These are phyloP conservation scores for Diplodia mutila DNA, from an alignment of 2,329 filamentous ascomycete species.

Conservation along the genomic window DNA sequence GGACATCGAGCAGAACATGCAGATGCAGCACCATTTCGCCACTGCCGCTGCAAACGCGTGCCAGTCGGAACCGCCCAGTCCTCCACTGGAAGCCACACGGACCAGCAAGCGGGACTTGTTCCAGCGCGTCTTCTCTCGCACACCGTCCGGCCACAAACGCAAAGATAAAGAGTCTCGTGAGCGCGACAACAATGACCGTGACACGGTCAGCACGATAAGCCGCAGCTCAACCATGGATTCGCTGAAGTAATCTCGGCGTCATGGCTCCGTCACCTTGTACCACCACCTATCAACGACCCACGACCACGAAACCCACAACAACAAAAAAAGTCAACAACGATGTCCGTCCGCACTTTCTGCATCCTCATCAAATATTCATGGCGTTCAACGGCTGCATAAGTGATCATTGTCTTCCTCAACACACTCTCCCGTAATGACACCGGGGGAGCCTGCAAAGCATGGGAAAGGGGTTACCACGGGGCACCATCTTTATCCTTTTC, in stretches of 20 bases:
- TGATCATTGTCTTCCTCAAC: conserved; percentile 19
- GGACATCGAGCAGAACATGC: conserved; percentile 40
- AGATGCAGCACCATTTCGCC: conserved; percentile 23
- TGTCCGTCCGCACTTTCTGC: conserved; percentile 3
- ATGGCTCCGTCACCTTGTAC: conserved; percentile 8
- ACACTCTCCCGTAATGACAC: conserved; percentile 18
- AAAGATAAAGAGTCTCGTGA: conserved; percentile 41
- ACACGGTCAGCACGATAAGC: conserved; percentile 34
- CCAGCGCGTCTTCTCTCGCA: conserved; percentile 48
- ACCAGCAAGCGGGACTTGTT: conserved; percentile 42
- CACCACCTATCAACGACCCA: conserved; percentile 18
- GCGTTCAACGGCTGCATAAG: conserved; percentile 20
- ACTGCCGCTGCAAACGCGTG: conserved; percentile 28
- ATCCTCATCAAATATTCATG: background rate
- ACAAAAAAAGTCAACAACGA: conserved; percentile 13
- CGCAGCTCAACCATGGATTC: conserved; percentile 42
- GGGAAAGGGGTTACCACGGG: conserved; percentile 10
- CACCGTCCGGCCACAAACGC: conserved; percentile 48
- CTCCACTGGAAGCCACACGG: conserved; percentile 35
- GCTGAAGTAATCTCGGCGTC: conserved; percentile 18
- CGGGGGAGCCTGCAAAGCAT: conserved; percentile 20
- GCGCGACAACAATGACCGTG: conserved; percentile 31
- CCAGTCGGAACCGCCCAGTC: conserved; percentile 36
- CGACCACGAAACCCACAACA: conserved; percentile 18
- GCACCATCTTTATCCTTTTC: conserved; percentile 4